Evolutionary conservation across 495 filamentous ascomycete genomes (phyloP).

Genomic region (Sporormia fimetaria): DNA sequence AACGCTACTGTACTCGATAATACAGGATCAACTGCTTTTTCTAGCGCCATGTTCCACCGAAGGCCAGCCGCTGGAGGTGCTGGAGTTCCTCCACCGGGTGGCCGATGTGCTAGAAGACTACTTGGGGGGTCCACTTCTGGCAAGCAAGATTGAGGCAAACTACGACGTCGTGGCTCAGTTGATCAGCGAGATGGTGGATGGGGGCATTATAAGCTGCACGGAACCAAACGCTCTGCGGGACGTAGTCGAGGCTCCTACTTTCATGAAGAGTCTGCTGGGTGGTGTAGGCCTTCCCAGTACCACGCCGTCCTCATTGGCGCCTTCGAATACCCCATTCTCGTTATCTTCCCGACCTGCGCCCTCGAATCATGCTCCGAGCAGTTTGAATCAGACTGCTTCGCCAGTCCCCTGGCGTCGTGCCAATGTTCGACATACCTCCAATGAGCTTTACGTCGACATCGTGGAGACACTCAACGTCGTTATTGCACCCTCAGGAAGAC

Average conservation of each 20-base stretch:
- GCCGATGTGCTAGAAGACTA: constrained; percentile 94
- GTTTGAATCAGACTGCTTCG: constrained; percentile 31
- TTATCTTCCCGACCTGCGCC: constrained; percentile 17
- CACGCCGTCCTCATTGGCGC: constrained; percentile 35
- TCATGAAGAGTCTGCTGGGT: constrained; percentile 82
- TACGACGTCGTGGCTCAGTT: constrained; percentile 95
- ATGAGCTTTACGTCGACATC: constrained; percentile 94
- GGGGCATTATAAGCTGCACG: constrained; percentile 75
- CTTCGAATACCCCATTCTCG: constrained; percentile 12
- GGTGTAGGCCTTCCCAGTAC: constrained; percentile 56
- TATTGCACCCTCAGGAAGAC: constrained; percentile 76
- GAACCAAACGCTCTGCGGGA: constrained; percentile 90
- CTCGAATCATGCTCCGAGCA: too few relatives aligned
- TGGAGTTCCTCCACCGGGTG: constrained; percentile 91
- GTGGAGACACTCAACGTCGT: constrained; percentile 81
- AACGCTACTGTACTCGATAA: constrained; percentile 78
- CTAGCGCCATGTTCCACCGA: constrained; percentile 73
- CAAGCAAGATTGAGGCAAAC: constrained; percentile 69
- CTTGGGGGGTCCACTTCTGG: constrained; percentile 75
- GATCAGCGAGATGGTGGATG: constrained; percentile 93
- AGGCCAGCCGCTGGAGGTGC: constrained; percentile 81
- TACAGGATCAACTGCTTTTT: constrained; percentile 78
- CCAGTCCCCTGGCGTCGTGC: constrained; percentile 76
- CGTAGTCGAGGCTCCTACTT: constrained; percentile 77
- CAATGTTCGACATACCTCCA: constrained; percentile 90